Percentiles rank a stretch among this genome's conserved stretches.
These are phyloP conservation scores for Rehmannia glutinosa DNA, from an alignment of 257 asterid genomes.

Conservation along the genomic window DNA sequence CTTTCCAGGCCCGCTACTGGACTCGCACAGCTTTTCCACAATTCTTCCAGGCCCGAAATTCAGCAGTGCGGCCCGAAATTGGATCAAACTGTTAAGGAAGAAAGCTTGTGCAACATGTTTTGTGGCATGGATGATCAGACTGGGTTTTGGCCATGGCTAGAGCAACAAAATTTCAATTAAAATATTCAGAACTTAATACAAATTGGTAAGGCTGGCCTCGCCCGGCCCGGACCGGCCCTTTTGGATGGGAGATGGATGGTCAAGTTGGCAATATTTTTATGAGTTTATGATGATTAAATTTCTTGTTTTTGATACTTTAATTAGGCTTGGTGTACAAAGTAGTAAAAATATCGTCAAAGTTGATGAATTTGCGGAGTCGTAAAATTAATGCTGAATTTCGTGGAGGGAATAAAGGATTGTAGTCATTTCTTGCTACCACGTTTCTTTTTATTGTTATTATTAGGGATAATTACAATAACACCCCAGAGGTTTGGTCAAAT, in stretches of 20 bases:
- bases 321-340: conserved; percentile 31
- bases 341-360: too few relatives aligned
- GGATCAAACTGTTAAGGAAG: conserved; percentile 70
- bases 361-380: too few relatives aligned
- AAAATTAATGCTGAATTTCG: too few relatives aligned
- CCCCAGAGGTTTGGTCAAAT: too few relatives aligned
- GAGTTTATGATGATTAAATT: neutral
- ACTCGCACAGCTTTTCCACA: conserved; percentile 40
- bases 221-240: too few relatives aligned
- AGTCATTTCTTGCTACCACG: too few relatives aligned
- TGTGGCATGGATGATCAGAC: conserved; percentile 84
- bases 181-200: neutral
- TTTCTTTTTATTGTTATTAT: too few relatives aligned
- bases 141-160: conserved; percentile 98
- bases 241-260: too few relatives aligned
- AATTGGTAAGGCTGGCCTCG: too few relatives aligned
- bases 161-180: conserved; percentile 71
- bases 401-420: too few relatives aligned
- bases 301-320: conserved; percentile 20
- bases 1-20: conserved; percentile 36
- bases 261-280: too few relatives aligned
- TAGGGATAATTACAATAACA: too few relatives aligned
- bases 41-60: conserved; percentile 39
- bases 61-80: conserved; percentile 45
- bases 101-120: conserved; percentile 79